Base-by-base conservation (phyloP, 2,329 filamentous ascomycete genomes). In the Trichophyton mentagrophytes region DNA sequence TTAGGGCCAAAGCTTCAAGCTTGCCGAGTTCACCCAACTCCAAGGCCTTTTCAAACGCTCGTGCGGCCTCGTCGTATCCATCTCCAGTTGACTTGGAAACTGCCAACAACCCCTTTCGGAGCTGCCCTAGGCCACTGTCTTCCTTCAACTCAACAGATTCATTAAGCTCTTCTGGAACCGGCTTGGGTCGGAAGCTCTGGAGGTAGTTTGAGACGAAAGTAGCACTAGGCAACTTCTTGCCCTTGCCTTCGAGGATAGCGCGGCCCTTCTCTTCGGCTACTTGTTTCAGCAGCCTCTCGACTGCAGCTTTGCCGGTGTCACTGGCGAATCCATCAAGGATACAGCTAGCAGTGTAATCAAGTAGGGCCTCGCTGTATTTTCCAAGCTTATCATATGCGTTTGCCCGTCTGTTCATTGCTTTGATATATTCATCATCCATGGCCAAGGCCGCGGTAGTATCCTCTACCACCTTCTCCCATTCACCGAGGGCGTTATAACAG, bases 161-260 rank as follows among this genome's bases (percentile, higher is more conserved):
- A 63, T 92, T 90, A 59, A 99, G 79, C 11, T 90, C 92, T 64
- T 80, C 84, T 3, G 93, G 92, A 1, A 89, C 82, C 56, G 85
- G 80, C 78, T 88, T 89, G 62, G 85, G 80, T 63, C 93, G 88
- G 87, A 99, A 99, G 79, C 92, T 97, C 78, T 97, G 92, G 36
- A 99, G 86, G 76, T 99, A 99, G 80, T 99, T 99, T 71, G 90
- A 90, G 66, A 99, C 91, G 68, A 97, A 99, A 11, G 91, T 96
- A 33, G 93, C 88, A 75, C 91, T 96, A 20, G 93, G 93, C 58
- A 99, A 82, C 77, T 89, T 92, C 78, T 90, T 88, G 68, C 82
- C 82, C 75, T 91, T 92, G 63, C 82, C 82, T 69, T 82, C 84
- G 60, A 99, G 80, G 71, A 99, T 96, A 65, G 85, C 85, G 78